Evolutionary conservation across 2,329 filamentous ascomycete genomes (phyloP), one percentile per base, ranked within the genome.

Genomic region (Xenosphaeropsis pyriputrescens): DNA sequence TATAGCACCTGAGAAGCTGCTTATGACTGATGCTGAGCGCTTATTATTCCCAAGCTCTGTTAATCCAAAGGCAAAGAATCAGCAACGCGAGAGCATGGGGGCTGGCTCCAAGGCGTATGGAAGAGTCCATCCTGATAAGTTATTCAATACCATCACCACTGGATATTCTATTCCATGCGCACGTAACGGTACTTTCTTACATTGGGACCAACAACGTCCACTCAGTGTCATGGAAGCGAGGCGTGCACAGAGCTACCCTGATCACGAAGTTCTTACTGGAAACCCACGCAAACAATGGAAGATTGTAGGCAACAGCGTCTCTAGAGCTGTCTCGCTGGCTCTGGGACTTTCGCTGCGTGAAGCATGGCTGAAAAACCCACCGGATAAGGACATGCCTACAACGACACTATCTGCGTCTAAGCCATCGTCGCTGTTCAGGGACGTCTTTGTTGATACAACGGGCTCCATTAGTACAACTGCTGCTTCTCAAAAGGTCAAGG

Each of bases 241-340:
- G 2, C 62, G 80, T 2, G 78, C 75, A 0, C 84, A 91, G 52
- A 79, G 80, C 0, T 75, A 81, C 31, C 72, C 65, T 0, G 80
- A 89, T 39, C 45, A 75, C 5, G 84, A 89, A 40, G 67, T 88
- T 0, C 53, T 93, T 1, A 54, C 88, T 1, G 83, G 83, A 0
- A 49, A 38, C 0, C 53, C 66, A 0, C 8, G 29, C 0, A 59
- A 75, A 2, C 77, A 84, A 50, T 76, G 71, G 59, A 70, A 66
- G 39, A 72, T 84, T 15, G 63, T 88, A 0, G 85, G 85, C 0
- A 93, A 93, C 53, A 83, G 77, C 18, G 84, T 93, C 0, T 72
- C 82, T 2, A 62, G 82, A 7, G 70, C 73, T 17, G 70, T 84
- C 1, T 72, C 81, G 0, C 55, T 85, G 14, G 72, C 74, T 0